Conservation (phyloP, 1,284 basidiomycete genomes). For the Apiotrichum sp. region DNA sequence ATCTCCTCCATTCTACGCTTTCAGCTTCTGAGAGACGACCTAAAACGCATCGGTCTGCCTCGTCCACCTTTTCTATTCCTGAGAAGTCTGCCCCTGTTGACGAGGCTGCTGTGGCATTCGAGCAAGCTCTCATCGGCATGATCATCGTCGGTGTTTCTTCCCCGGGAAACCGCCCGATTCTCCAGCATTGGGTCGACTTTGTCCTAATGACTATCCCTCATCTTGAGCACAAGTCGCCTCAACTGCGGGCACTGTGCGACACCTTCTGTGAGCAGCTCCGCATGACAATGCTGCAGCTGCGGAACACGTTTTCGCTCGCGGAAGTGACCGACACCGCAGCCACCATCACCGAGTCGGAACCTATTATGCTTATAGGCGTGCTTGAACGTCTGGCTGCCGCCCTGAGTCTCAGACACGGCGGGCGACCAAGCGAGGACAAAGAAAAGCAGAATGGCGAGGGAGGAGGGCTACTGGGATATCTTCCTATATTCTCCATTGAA, state of each 20-base stretch:
- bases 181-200: slow-evolving; percentile 97
- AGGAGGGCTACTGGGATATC: slow-evolving; percentile 42
- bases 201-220: slow-evolving; percentile 77
- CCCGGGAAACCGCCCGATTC: slow-evolving; percentile 63
- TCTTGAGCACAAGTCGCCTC: slow-evolving; percentile 52
- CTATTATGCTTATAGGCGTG: slow-evolving; percentile 73
- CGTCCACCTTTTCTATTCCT: slow-evolving; percentile 15
- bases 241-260: slow-evolving; percentile 73
- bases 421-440: slow-evolving; percentile 23
- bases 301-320: slow-evolving; percentile 36
- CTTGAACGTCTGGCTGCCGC: slow-evolving; percentile 71
- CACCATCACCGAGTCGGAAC: slow-evolving; percentile 67
- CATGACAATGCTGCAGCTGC: slow-evolving; percentile 48
- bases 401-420: slow-evolving; percentile 37
- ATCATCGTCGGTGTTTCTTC: slow-evolving; percentile 72
- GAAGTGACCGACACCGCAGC: slow-evolving; percentile 38
- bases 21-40: slow-evolving; percentile 38
- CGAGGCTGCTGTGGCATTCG: slow-evolving; percentile 13
- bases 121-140: slow-evolving; percentile 60
- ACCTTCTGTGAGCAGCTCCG: slow-evolving; percentile 72
- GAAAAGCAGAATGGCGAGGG: slow-evolving; percentile 50
- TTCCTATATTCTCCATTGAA: slow-evolving; percentile 46
- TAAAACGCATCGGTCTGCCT: slow-evolving; percentile 26
- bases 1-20: slow-evolving; percentile 79
- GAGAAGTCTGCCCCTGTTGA: slow-evolving; percentile 2